Base-by-base conservation (phyloP, 257 asterid species). In the Nicotiana noctiflora region DNA sequence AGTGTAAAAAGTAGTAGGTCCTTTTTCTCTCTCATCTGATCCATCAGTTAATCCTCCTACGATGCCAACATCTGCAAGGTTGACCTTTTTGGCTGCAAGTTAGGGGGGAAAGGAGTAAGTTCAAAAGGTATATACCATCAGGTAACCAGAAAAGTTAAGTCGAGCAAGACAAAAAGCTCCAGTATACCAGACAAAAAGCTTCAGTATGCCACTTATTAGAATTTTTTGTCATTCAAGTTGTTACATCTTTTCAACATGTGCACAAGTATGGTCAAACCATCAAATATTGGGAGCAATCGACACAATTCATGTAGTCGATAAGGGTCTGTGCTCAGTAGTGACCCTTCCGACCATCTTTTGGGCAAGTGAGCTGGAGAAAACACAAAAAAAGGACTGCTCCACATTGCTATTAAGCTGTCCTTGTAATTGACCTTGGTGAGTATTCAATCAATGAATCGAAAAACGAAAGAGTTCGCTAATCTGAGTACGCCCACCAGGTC, bases 31-130 rank as follows among this genome's bases (percentile, higher is more conserved):
- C 80, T 90, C 95, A 53, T 89, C 94, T 9, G 86, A 82, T 52
- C 89, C 92, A 75, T 85, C 94, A 15, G 76, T 84, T 81, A 91
- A 83, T 63, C 97, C 93, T 31, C 97, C 96, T 25, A 92, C 89
- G 9, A 91, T 86, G 59, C 98, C 98, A 29, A 93, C 92, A 86
- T 88, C 97, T 57, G 98, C 86, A 81, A 94, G 91, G 91, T 89
- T 90, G 23, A 89, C 94, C 89, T 93, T 93, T 86, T 91, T 91
- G 79, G 98, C 97, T 93, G 97, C 89, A 66, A 60, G 76, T 55
- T 86, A 7, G 27, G 25, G 79, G 78, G 44, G 9, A 23, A 46
- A 14, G 15, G 62, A 49, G 25, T 8, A 23, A 49, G 79, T 72
- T 72, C 57, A 25, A 12, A 70, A 44, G 57, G 32, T 72, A 72